A percentile compares a stretch with the other conserved stretches of the same genome.
Conservation (phyloP, 2,329 filamentous ascomycete species). For the Bipolaris bicolor region DNA sequence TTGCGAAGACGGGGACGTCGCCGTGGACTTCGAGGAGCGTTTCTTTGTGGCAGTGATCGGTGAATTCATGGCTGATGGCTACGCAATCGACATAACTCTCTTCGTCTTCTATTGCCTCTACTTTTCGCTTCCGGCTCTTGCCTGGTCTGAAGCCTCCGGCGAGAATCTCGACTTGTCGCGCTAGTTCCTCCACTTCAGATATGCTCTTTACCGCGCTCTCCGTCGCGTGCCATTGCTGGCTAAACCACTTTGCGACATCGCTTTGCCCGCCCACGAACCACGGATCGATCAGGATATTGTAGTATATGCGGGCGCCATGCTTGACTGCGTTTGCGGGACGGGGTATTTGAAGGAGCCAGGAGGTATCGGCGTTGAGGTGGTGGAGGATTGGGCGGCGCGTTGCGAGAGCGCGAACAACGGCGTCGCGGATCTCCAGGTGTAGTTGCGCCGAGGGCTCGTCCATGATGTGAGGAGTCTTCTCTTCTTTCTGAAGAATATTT, state of each 20-base stretch:
- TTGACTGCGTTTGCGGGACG: constrained; percentile 55
- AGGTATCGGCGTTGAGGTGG: constrained; percentile 71
- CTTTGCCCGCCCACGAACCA: constrained; percentile 69
- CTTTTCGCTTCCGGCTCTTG: constrained; percentile 14
- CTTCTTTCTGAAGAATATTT: neutral
- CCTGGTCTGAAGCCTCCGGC: constrained; percentile 38
- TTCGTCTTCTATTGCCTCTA: constrained; percentile 22
- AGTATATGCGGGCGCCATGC: constrained; percentile 58
- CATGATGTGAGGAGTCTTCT: constrained; percentile 24
- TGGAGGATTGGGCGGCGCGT: constrained; percentile 62
- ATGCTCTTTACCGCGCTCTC: constrained; percentile 62
- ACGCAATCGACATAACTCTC: constrained; percentile 62
- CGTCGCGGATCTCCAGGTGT: constrained; percentile 51
- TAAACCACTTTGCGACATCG: constrained; percentile 69
- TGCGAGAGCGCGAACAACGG: constrained; percentile 49
- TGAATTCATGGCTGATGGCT: constrained; percentile 69
- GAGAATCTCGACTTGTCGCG: constrained; percentile 58
- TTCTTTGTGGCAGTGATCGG: constrained; percentile 69
- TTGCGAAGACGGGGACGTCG: constrained; percentile 65
- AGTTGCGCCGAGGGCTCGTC: constrained; percentile 50
- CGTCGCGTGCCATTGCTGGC: constrained; percentile 67
- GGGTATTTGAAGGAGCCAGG: constrained; percentile 70
- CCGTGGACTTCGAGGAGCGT: constrained; percentile 63
- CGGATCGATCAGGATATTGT: constrained; percentile 70
- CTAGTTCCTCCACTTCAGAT: constrained; percentile 60